Base-by-base conservation (phyloP, 495 filamentous ascomycete genomes). In the Neurospora sp. region DNA sequence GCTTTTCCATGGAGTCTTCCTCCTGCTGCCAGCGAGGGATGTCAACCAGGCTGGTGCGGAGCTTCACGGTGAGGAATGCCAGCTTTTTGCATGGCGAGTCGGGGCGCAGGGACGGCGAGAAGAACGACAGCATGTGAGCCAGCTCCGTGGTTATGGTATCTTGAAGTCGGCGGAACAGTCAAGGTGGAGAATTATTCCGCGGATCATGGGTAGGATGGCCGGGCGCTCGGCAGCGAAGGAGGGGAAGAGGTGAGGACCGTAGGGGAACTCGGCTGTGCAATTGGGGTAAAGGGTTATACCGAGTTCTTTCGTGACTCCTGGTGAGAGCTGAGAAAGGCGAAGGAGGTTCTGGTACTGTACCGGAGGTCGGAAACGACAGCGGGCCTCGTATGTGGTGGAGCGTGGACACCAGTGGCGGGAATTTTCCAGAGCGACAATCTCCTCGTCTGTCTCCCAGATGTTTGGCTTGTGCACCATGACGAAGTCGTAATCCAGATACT, bases 191-290 rank as follows among this genome's bases (percentile, higher is more conserved):
- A 74, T 40, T 3, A 76, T 20, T 1, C 44, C 42, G 11, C 44
- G n/a, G 3, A 76, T 44, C 10, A 20, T 7, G 12, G 44, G n/a
- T 1, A 76, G 31, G 16, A 44, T 42, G 20, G 69, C 70, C 5
- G 74, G 72, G 1, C 74, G 72, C 9, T 71, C 37, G 0, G 9
- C 10, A 1, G 72, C 72, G 27, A 76, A 74, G 27, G 1, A 0
- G n/a, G 48, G 20, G 11, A 72, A 69, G 38, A 27, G 38, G 39
- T 71, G 59, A 2, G 72, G 61, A 0, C 68, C 72, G 22, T 31
- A 61, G 5, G 53, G 59, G 6, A 76, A 53, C 9, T 71, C 72
- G 4, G 74, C 39, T 3, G 39, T 68, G 44, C 69, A 42, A 4
- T 44, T 53, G 6, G 22, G 18, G 44, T 73, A 76, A 0, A 74